Conservation (phyloP, 1,284 basidiomycete genomes). For the Sphaerobolus stellatus region DNA sequence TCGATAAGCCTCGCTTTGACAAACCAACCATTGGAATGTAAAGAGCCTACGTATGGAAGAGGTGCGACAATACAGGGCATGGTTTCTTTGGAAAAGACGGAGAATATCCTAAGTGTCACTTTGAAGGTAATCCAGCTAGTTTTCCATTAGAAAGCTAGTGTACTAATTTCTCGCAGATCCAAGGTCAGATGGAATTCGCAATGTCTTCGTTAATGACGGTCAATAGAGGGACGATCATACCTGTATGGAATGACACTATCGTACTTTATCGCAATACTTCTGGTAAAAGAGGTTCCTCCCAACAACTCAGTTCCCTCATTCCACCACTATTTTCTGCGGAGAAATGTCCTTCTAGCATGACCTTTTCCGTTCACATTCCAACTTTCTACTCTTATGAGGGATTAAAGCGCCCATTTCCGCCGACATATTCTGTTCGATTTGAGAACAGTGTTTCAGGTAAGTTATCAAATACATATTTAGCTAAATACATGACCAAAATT, state of each 20-base stretch:
- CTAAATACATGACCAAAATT: no score
- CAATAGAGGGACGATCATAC: background rate
- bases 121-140: constrained; percentile 40
- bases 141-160: constrained; percentile 1
- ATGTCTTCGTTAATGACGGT: constrained; percentile 21
- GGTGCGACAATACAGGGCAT: constrained; percentile 54
- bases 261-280: constrained; percentile 2
- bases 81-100: constrained; percentile 55
- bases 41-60: constrained; percentile 56
- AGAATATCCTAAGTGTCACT: constrained; percentile 58
- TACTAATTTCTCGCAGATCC: constrained; percentile 39
- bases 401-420: constrained; percentile 43
- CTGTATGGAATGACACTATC: constrained; percentile 1
- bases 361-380: constrained; percentile 50
- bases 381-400: constrained; percentile 39
- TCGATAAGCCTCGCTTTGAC: constrained; percentile 21
- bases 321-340: background rate
- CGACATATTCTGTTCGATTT: constrained; percentile 38
- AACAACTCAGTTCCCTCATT: background rate
- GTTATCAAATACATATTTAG: background rate
- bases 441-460: constrained; percentile 7
- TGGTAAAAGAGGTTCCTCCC: background rate
- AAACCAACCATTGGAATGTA: constrained; percentile 22
- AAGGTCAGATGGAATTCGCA: constrained; percentile 47
- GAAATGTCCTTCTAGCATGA: constrained; percentile 46